Base-by-base conservation (phyloP, 2,329 filamentous ascomycete genomes). In the Hypomyces perniciosus region DNA sequence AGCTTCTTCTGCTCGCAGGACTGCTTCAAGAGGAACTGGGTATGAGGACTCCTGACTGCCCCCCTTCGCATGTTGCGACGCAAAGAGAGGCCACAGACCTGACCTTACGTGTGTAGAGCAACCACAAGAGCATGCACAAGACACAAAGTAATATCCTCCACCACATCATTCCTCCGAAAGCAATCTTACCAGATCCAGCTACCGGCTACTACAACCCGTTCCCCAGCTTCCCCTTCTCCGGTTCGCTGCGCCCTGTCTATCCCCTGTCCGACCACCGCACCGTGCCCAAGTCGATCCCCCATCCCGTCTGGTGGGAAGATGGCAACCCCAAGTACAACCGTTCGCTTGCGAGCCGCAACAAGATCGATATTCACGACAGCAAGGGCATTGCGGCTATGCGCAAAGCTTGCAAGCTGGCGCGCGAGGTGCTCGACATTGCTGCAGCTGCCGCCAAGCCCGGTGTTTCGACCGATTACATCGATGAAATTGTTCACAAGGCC, bases 11-110 rank as follows among this genome's bases (percentile, higher is more conserved):
- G 93, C 76, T 90, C 90, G 29, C 93, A 99, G 70, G 93, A 97
- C 62, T 99, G 93, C 77, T 99, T 99, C 75, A 97, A 96, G 79
- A 86, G 84, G 70, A 99, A 90, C 76, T 99, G 93, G 93, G 93
- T 97, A 83, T 62, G 28, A 31, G 26, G 42, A 8, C 27, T 31
- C 42, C 7, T 38, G 35, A 20, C 35, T n/a, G 35, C 20, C 35
- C 35, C 35, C 20, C 20, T 20, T 38, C 20, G 35, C 35, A 38
- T 38, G 35, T 20, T 38, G 12, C 35, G 10, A 20, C 35, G 9
- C 12, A 38, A 10, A 42, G 26, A 20, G 40, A 20, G 20, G 20
- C 7, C 7, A 30, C 5, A 10, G 12, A 26, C 37, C 59, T 61
- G 53, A 61, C 59, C 30, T 42, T 33, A 8, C 9, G 13, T 47